Conservation (phyloP, 805 yeast genomes). For the Monosporozyma unispora region DNA sequence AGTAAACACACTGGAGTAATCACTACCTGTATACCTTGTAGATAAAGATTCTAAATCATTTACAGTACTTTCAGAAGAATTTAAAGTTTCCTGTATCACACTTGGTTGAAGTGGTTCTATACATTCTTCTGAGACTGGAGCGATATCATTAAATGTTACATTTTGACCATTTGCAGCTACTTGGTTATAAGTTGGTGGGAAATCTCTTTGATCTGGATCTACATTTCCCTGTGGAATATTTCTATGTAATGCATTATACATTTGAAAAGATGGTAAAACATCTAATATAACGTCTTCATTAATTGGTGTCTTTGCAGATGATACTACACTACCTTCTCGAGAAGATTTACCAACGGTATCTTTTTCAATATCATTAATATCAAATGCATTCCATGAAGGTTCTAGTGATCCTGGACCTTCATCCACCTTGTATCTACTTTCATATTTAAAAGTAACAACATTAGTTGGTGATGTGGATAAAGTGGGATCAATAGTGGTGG, state of each 20-base stretch:
- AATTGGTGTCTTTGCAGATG: not conserved
- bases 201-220: slow-evolving; percentile 13
- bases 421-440: not conserved
- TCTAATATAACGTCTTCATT: slow-evolving; percentile 13
- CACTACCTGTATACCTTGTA: not conserved
- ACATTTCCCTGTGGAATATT: slow-evolving; percentile 20
- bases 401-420: not conserved
- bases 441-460: not conserved
- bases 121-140: slow-evolving; percentile 1
- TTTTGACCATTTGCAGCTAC: not conserved
- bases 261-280: slow-evolving; percentile 22
- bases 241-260: slow-evolving; percentile 22
- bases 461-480: not conserved
- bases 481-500: not conserved
- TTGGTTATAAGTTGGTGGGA: slow-evolving; percentile 13
- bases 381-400: not conserved
- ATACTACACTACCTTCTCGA: slow-evolving; percentile 1
- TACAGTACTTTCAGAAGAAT: not conserved
- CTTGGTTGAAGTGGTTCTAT: not conserved
- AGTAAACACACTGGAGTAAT: not conserved
- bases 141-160: not conserved
- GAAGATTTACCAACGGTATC: slow-evolving; percentile 1
- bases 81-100: not conserved
- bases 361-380: not conserved
- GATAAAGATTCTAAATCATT: slow-evolving; percentile 2